Base-by-base conservation (phyloP, 805 yeast genomes). In the Cyberlindnera subsufficiens region DNA sequence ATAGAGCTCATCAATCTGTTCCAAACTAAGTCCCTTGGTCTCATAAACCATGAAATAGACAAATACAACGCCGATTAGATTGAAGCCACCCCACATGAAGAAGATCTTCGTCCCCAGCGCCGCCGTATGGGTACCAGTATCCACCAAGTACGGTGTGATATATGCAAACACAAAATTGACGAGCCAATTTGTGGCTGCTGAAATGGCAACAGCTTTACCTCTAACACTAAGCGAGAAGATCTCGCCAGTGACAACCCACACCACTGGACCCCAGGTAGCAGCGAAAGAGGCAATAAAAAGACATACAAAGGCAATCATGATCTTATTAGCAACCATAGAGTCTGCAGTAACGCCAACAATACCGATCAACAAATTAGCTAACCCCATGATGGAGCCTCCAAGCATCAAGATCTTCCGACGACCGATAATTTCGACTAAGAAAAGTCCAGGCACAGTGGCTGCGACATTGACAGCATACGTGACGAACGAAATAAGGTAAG, bases 381-480 rank as follows among this genome's bases (percentile, higher is more conserved):
- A 54, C 3, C 73, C 67, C 96, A 90, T 87, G 1, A 90, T 80
- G 2, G 73, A 52, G 5, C 91, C 96, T 3, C 98, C 99, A 44
- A 67, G 54, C 1, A 87, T 54, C 31, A 87, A 60, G 16, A 86
- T 69, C 49, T 73, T 75, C 42, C 97, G 69, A 55, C 98, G 75
- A 42, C 97, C 97, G 41, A 85, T 72, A 11, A 75, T 69, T 58
- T 90, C 98, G 45, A 89, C 83, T 34, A 84, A 66, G 33, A 83
- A 57, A 22, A 90, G 75, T 1, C 96, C 96, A 0, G 96, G 96
- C 10, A 90, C 68, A 4, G 95, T 88, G 54, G 80, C 80, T 3
- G 73, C 74, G 30, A 84, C 89, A 59, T 89, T 86, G 25, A 86
- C 95, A n/a, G 85, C 80, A 61, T 86, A 86, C 5, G 96, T 86